Evolutionary conservation across 768 basidiomycete genomes (phyloP), one percentile per base, ranked within the genome.

Genomic region (Cystofilobasidium macerans): DNA sequence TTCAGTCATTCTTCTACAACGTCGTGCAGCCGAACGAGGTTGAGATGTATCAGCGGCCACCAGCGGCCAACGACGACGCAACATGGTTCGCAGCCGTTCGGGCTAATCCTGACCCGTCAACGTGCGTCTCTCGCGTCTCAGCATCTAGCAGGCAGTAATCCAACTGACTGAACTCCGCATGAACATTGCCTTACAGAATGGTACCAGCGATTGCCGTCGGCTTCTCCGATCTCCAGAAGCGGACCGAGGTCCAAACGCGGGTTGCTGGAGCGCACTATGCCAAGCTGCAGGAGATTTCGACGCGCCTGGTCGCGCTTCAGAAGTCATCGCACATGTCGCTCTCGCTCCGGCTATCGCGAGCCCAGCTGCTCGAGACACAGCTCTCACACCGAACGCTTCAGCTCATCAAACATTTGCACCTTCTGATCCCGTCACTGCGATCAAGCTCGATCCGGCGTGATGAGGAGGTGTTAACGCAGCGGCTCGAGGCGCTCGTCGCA

Each of bases 1-100:
- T 28, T 47, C 54, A 76, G 75, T 72, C 72, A 57, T 76, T 72
- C 68, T 75, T 76, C 68, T 75, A 73, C 62, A 76, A 75, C 59
- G 71, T 74, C 8, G 75, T 76, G 6, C 74, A 73, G 24, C 67
- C 73, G 24, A 72, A 72, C 14, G 72, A 73, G 30, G 67, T 72
- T 6, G 64, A 68, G 22, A 69, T 71, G 30, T 76, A 76, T 68
- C 74, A 71, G 14, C 64, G 75, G 60, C 75, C 75, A 16, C 60
- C 66, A 16, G 71, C 64, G 8, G 75, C 73, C 36, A 72, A 38
- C 26, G 75, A 76, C 69, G 74, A 76, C 28, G 71, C 70, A 7
- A 72, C 72, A 35, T 76, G 75, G 75, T 69, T 62, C 36, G 73
- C 71, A 53, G 74, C 75, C 5, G 40, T 71, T 57, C 60, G 75